Conservation (phyloP, 2,329 filamentous ascomycete genomes). For the Exophiala xenobiotica region DNA sequence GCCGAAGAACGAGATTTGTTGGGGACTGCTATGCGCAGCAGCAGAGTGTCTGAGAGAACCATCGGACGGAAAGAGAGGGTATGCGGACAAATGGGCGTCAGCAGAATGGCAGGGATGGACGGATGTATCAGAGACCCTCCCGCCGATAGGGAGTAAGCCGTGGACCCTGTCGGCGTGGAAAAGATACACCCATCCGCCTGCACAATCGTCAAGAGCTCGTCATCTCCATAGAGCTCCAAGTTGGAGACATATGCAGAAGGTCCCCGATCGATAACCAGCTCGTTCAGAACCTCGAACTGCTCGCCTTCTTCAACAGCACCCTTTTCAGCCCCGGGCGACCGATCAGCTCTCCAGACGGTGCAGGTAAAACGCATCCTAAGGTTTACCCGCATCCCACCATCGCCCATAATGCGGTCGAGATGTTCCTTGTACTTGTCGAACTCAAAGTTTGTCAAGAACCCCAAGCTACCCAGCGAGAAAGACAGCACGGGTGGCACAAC, state of each 20-base stretch:
- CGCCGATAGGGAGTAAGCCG: slow-evolving; percentile 92
- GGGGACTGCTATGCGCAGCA: slow-evolving; percentile 84
- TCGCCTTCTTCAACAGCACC: slow-evolving; percentile 80
- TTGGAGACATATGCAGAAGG: slow-evolving; percentile 97
- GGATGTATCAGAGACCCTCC: slow-evolving; percentile 95
- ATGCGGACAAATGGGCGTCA: slow-evolving; percentile 97
- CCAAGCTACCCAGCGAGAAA: slow-evolving; percentile 86
- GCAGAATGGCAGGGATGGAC: slow-evolving; percentile 91
- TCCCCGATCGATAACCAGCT: slow-evolving; percentile 95
- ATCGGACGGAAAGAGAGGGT: slow-evolving; percentile 96
- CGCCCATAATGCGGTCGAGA: slow-evolving; percentile 86
- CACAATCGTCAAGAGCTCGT: slow-evolving; percentile 90
- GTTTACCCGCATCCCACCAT: slow-evolving; percentile 94
- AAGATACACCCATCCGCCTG: slow-evolving; percentile 98
- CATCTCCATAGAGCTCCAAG: slow-evolving; percentile 91
- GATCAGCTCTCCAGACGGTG: slow-evolving; percentile 79
- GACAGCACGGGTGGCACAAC: slow-evolving; percentile 91
- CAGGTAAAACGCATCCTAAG: slow-evolving; percentile 98
- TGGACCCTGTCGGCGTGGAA: slow-evolving; percentile 89
- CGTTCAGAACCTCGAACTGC: slow-evolving; percentile 97
- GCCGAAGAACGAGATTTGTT: slow-evolving; percentile 83
- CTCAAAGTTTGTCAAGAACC: slow-evolving; percentile 96
- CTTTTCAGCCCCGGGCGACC: slow-evolving; percentile 44
- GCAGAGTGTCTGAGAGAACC: slow-evolving; percentile 93
- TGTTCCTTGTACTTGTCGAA: slow-evolving; percentile 86